Evolutionary conservation across 2,329 filamentous ascomycete genomes (phyloP), one percentile per base, ranked within the genome.

Genomic region (Pseudogymnoascus sp.): DNA sequence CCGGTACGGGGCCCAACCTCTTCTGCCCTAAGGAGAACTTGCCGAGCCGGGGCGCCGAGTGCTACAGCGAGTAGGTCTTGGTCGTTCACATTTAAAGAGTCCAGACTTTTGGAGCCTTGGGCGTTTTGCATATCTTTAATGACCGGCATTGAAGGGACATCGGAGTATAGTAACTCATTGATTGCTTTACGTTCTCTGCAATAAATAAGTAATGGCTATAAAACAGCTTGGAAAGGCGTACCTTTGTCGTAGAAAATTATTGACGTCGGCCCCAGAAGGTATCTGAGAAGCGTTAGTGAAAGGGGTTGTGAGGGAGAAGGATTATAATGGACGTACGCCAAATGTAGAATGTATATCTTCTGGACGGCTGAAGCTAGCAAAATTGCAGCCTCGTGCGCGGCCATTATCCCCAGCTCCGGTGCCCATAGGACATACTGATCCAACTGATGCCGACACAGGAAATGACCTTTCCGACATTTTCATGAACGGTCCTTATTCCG

Each of bases 1-100:
- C 81, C 81, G 0, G 78, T 82, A 35, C 70, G 70, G 0, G 76
- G 72, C 0, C 81, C 81, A n/a, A 83, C 78, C 33, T 81, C 78
- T 67, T 83, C 80, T 11, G 81, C 81, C 38, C 81, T 73, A 24
- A 81, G 70, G 63, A 83, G 79, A 4, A 84, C 81, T 68, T 82
- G 81, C 10, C 81, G 77, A 21, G 80, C 81, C 1, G 81, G 81
- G 0, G 81, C 81, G 1, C 81, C 81, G 4, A 83, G 74, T 1
- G 81, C 81, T 5, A 81, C 75, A 13, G 81, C 81, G 1, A 83
- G 74, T 4, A 83, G 70, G 61, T 82, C 79, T 31, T 78, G 75
- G 62, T 82, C 80, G 61, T 74, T 73, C 2, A 76, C 77, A 47
- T 79, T 80, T 14, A 83, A 74, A 5, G 74, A 71, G 66, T 83